Percentiles rank a stretch among this genome's conserved stretches.
phyloP scores from a whole-genome alignment of 441 rosid species.

The Croton laevigatus region DNA sequence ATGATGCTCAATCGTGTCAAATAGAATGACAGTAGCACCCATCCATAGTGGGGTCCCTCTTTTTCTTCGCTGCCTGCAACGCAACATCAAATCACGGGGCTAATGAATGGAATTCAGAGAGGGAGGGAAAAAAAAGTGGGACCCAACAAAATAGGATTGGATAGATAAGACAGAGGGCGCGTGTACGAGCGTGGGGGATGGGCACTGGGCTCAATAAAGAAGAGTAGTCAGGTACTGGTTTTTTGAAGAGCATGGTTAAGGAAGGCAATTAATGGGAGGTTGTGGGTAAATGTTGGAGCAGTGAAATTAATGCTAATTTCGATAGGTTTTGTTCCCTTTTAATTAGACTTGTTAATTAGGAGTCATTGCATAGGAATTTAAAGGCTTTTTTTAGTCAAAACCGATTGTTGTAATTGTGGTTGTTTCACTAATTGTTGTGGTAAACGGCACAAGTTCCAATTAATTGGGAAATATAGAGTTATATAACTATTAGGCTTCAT shows the following conservation, averaged over 20 bases:
- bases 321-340: no score
- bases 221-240: background rate
- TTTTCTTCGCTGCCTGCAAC: conserved; percentile 13
- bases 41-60: conserved; percentile 18
- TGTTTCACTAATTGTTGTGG: background rate
- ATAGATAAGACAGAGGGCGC: background rate
- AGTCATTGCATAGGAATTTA: no score
- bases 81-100: conserved; percentile 22
- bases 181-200: conserved; percentile 17
- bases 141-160: no score
- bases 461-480: background rate
- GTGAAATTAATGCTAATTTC: background rate
- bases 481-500: background rate
- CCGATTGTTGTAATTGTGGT: background rate
- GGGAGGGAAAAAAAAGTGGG: no score
- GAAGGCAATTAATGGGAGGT: background rate
- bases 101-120: no score
- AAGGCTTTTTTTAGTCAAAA: no score
- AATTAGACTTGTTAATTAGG: no score
- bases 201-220: conserved; percentile 30
- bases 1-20: conserved; percentile 26
- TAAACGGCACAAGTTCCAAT: background rate
- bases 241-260: background rate
- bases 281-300: conserved; percentile 9
- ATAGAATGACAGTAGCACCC: conserved; percentile 1